Base-by-base conservation (phyloP, 108 stramenopile genomes). In the Stephanodiscus minutulus region DNA sequence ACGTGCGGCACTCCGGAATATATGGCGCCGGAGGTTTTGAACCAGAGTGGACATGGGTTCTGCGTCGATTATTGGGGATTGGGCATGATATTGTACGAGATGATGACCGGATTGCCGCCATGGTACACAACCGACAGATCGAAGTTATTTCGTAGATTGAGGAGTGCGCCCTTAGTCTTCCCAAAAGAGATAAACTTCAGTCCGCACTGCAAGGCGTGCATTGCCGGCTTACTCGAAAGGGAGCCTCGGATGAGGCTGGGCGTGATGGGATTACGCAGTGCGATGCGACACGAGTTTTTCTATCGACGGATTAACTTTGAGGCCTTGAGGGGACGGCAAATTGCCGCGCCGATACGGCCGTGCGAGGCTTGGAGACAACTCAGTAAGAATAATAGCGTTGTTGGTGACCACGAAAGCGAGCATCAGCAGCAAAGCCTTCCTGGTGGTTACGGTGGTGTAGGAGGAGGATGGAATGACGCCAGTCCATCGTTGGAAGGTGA, bases 1-100 rank as follows among this genome's bases (percentile, higher is more conserved):
- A 94, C 98, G 79, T 99, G 98, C 78, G 98, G 98, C 15, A 99
- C 98, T 21, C 97, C 97, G 2, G 97, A 99, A 66, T 99, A 98
- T 84, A 97, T 99, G 93, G 96, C 97, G 33, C 98, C 98, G 0
- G 98, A 99, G 73, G 92, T 97, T 17, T 47, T 98, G 33, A 76
- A 79, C 31, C 88, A 88, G 55, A 68, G 76, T 24, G 90, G 91
- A 35, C 93, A 97, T 77, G 94, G 94, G 25, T 92, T 93, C 56
- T 90, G 91, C 64, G 96, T 93, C 11, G 96, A 97, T 72, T 97
- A 92, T 61, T 98, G 97, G 97, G 93, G 94, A 46, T 79, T 98
- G 18, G 98, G 98, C 6, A 97, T 98, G 97, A 72, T 98, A 18
- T 61, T 88, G 25, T 96, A 90, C 77, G 97, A 98, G 85, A 97